Percentiles rank a stretch among this genome's conserved stretches.
Conservation (phyloP, 208 protist genomes). For the Angomonas ambiguus region DNA sequence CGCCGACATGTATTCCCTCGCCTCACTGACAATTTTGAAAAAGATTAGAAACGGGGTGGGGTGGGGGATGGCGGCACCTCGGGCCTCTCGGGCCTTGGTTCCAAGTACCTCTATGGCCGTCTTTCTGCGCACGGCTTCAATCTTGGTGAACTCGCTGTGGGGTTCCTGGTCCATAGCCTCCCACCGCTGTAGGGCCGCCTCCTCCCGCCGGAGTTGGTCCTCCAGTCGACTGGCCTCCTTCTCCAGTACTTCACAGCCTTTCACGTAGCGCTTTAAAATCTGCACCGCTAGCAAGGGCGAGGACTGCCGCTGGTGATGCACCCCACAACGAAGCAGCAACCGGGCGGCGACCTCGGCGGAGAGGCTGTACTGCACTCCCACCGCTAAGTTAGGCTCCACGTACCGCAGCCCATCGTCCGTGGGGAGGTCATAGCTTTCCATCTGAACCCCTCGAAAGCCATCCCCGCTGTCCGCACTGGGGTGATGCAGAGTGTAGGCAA, state of each 20-base stretch:
- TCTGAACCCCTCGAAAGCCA: background rate
- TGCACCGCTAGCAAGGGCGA: conserved; percentile 67
- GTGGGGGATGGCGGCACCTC: conserved; percentile 30
- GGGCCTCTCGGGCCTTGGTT: background rate
- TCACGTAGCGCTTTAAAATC: conserved; percentile 67
- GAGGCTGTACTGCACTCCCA: conserved; percentile 32
- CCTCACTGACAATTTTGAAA: conserved; percentile 67
- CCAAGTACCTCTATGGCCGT: background rate
- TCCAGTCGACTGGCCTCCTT: conserved; percentile 20
- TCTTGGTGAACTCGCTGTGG: background rate
- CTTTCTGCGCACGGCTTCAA: conserved; percentile 1
- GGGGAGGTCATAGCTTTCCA: background rate
- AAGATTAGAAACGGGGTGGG: conserved; percentile 72
- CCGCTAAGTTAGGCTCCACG: background rate
- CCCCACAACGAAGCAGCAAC: conserved; percentile 65
- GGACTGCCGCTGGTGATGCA: conserved; percentile 51
- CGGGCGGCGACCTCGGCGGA: conserved; percentile 42
- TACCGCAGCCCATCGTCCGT: background rate
- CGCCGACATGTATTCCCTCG: conserved; percentile 49
- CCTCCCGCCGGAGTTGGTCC: background rate
- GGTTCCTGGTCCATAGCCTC: too few species aligned
- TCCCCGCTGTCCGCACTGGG: conserved; percentile 15
- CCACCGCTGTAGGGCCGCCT: background rate
- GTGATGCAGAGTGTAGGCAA: conserved; percentile 63
- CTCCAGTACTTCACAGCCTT: conserved; percentile 41